Conservation (phyloP, 352 stramenopile species). For the Halophytophthora polymorphica region DNA sequence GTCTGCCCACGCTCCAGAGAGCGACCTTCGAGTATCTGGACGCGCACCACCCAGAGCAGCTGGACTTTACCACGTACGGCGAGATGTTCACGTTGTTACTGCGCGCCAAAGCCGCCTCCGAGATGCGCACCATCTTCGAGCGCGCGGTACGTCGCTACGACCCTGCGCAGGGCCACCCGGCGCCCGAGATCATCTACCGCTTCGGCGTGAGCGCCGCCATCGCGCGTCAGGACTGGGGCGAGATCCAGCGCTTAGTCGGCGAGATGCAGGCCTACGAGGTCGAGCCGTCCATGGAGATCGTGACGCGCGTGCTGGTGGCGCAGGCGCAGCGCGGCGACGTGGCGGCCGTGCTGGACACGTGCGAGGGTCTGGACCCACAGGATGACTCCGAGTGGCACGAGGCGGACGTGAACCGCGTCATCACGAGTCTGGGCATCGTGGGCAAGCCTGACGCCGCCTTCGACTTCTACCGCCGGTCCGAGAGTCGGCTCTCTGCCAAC, state of each 20-base stretch:
- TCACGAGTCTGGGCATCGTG: constrained; percentile 41
- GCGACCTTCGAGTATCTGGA: constrained; percentile 44
- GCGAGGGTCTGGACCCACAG: constrained; percentile 23
- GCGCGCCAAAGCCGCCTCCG: constrained; percentile 13
- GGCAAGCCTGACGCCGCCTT: constrained; percentile 41
- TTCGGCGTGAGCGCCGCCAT: constrained; percentile 48
- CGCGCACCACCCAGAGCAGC: constrained; percentile 19
- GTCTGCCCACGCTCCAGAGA: constrained; percentile 26
- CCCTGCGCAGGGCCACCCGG: constrained; percentile 12
- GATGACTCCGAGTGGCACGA: constrained; percentile 36
- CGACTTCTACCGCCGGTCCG: constrained; percentile 51
- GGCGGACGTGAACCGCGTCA: constrained; percentile 46
- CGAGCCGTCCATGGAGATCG: constrained; percentile 37
- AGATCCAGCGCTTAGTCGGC: constrained; percentile 25
- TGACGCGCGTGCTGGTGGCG: constrained; percentile 41
- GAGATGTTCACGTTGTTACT: constrained; percentile 40
- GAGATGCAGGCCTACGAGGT: constrained; percentile 33
- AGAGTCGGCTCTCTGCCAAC: constrained; percentile 36
- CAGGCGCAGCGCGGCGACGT: constrained; percentile 30
- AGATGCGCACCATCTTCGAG: constrained; percentile 31
- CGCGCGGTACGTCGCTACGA: constrained; percentile 26
- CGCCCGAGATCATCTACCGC: constrained; percentile 59
- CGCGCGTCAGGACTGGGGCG: constrained; percentile 26
- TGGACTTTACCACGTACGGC: constrained; percentile 40
- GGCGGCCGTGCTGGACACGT: constrained; percentile 34